Percentiles rank a stretch among this genome's conserved stretches.
Evolutionary conservation across 768 basidiomycete species (phyloP).

Genomic region (Boletus tomentosulus): DNA sequence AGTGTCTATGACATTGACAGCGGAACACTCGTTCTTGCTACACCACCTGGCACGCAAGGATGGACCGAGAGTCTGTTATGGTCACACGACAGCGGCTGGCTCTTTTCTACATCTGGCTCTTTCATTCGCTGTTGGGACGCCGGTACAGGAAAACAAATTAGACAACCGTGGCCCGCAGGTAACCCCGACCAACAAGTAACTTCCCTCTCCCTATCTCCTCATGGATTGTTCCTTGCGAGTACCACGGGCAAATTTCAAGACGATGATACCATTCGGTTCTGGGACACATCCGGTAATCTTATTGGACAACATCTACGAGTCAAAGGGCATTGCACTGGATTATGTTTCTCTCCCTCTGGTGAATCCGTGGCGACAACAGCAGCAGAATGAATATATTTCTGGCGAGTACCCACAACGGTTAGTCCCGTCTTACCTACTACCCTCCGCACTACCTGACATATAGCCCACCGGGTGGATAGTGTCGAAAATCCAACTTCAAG

Average conservation of each 20-base stretch:
- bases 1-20: not conserved
- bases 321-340: no score
- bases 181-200: not conserved
- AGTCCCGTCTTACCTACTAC: no score
- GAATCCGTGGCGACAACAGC: not conserved
- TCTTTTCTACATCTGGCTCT: conserved; percentile 2
- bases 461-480: no score
- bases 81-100: conserved; percentile 9
- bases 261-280: not conserved
- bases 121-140: conserved; percentile 9
- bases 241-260: not conserved
- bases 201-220: not conserved
- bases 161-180: conserved; percentile 6
- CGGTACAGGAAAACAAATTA: not conserved
- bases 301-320: no score
- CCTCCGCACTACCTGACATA: no score
- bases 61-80: not conserved
- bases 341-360: conserved; percentile 9
- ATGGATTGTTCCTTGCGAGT: not conserved
- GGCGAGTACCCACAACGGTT: not conserved
- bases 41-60: no score
- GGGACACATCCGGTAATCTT: not conserved
- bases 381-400: not conserved
- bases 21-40: not conserved
- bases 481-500: no score